Conservation (phyloP, 306 rosid species). For the Lathyrus oleraceus region DNA sequence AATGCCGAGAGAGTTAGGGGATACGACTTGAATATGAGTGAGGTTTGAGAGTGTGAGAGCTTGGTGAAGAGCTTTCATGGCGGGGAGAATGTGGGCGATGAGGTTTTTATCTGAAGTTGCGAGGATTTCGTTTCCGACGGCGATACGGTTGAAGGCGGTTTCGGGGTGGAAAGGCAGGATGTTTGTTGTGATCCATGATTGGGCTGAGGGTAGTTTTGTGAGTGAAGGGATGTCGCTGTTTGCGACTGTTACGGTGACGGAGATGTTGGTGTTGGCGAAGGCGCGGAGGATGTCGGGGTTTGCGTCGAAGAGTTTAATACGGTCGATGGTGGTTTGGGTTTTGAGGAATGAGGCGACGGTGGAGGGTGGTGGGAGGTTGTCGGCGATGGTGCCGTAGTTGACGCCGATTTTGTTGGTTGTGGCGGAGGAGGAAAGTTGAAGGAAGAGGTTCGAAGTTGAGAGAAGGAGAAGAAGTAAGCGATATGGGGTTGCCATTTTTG, state of each 20-base stretch:
- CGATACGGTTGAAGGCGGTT: conserved; percentile 59
- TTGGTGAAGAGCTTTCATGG: conserved; percentile 62
- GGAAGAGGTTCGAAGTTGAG: no score
- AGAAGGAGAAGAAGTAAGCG: not conserved
- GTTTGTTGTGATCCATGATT: conserved; percentile 60
- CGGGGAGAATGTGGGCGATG: conserved; percentile 68
- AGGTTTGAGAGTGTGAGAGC: conserved; percentile 59
- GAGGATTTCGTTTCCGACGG: conserved; percentile 85
- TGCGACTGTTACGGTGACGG: conserved; percentile 58
- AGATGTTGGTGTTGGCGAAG: conserved; percentile 62
- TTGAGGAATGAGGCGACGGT: conserved; percentile 70
- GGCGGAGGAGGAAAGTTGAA: conserved; percentile 3
- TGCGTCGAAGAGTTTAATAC: conserved; percentile 71
- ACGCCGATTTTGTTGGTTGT: conserved; percentile 56
- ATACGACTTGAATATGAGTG: conserved; percentile 52
- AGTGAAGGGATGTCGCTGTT: conserved; percentile 72
- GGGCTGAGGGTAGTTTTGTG: conserved; percentile 57
- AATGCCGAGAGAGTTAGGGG: conserved; percentile 84
- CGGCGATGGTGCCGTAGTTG: conserved; percentile 84
- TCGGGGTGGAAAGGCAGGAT: conserved; percentile 61
- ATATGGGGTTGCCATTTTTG: conserved; percentile 40
- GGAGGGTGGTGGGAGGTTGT: conserved; percentile 74
- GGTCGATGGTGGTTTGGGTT: conserved; percentile 70
- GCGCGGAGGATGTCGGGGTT: conserved; percentile 66
- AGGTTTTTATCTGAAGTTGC: conserved; percentile 77